Percentiles rank a stretch among this genome's conserved stretches.
Conservation (phyloP, 2,329 filamentous ascomycete species). For the Botrytis squamosa region DNA sequence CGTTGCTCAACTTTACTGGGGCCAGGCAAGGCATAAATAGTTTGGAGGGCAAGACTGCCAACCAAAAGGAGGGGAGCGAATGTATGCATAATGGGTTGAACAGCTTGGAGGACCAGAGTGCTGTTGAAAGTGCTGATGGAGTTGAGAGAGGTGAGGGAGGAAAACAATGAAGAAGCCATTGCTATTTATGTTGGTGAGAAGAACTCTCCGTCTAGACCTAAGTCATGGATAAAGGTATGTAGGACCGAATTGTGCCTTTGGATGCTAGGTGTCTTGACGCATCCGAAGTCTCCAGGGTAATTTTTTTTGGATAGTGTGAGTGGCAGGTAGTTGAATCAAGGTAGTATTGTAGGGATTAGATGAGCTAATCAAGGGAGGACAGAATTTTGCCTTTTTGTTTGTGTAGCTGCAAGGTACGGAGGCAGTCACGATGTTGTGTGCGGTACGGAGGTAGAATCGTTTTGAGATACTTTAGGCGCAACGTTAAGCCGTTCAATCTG, state of each 20-base stretch:
- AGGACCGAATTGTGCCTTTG: conserved; percentile 26
- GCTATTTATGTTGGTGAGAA: conserved; percentile 31
- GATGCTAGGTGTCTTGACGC: background rate
- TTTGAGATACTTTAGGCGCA: conserved; percentile 1
- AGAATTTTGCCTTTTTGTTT: background rate
- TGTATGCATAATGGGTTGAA: conserved; percentile 49
- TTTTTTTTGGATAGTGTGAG: background rate
- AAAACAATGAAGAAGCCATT: conserved; percentile 29
- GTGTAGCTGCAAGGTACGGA: conserved; percentile 21
- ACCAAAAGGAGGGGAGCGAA: conserved; percentile 51
- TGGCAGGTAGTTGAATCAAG: background rate
- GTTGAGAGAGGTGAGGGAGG: conserved; percentile 30
- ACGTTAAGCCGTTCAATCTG: background rate
- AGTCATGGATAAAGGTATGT: conserved; percentile 10
- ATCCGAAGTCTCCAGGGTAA: background rate
- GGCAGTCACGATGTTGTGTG: conserved; percentile 14
- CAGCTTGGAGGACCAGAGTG: conserved; percentile 21
- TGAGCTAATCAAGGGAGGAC: background rate
- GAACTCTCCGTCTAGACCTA: background rate
- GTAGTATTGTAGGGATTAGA: background rate
- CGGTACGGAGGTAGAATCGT: conserved; percentile 2
- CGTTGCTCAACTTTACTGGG: conserved; percentile 36
- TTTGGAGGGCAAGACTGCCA: conserved; percentile 52
- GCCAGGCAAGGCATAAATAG: conserved; percentile 49
- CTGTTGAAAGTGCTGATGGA: conserved; percentile 28